Evolutionary conservation across 129 eudicot species (phyloP).

Genomic region (Cynara cardunculus): DNA sequence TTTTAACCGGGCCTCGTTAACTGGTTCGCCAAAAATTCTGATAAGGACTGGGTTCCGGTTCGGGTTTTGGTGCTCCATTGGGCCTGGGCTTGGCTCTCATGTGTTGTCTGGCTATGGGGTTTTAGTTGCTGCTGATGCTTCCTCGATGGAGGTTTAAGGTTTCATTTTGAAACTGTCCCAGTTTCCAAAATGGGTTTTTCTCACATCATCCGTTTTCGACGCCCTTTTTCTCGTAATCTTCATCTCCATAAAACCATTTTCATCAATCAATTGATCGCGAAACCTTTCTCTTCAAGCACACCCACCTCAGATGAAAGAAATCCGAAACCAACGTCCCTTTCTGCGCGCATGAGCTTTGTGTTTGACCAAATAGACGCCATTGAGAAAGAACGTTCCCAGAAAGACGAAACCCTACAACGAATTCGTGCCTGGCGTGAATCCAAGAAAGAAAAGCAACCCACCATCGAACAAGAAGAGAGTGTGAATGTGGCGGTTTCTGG

Average conservation of each 20-base stretch:
- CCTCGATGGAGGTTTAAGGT: constrained; percentile 19
- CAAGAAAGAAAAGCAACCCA: constrained; percentile 26
- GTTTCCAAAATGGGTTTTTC: constrained; percentile 36
- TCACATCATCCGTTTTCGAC: constrained; percentile 38
- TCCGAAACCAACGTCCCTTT: constrained; percentile 70
- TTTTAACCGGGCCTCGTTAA: no score
- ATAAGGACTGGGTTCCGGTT: no score
- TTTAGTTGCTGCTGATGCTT: constrained; percentile 19
- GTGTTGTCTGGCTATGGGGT: constrained; percentile 27
- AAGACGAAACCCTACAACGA: constrained; percentile 82
- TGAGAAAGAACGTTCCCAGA: constrained; percentile 66
- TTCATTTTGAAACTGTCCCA: not conserved
- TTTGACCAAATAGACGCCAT: constrained; percentile 95
- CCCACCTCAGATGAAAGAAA: constrained; percentile 29
- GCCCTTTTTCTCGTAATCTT: constrained; percentile 8
- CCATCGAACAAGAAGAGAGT: not conserved
- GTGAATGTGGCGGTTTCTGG: constrained; percentile 5
- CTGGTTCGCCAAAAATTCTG: no score
- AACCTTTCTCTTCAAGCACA: constrained; percentile 34
- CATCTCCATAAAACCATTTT: constrained; percentile 11
- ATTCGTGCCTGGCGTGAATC: constrained; percentile 96
- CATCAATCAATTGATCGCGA: constrained; percentile 10
- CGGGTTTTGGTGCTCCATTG: no score
- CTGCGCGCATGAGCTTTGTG: constrained; percentile 88
- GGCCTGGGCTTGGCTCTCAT: no score